phyloP scores from a whole-genome alignment of 164 flowering plant species.

The Pachysandra terminalis region DNA sequence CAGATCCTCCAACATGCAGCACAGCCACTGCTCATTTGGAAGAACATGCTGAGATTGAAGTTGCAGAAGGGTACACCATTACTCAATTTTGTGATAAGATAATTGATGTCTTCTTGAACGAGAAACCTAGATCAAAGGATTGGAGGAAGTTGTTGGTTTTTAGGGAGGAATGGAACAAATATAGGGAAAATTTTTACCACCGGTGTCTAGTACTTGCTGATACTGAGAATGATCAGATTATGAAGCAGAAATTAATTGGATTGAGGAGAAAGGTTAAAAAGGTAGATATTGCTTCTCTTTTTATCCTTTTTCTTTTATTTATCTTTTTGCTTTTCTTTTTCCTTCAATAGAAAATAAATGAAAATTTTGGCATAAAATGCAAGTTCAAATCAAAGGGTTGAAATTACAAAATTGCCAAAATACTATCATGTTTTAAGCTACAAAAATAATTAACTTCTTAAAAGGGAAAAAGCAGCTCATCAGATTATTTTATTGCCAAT shows the following conservation, averaged over 20 bases:
- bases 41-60: conserved; percentile 53
- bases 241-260: conserved; percentile 48
- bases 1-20: conserved; percentile 38
- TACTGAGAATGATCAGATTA: conserved; percentile 46
- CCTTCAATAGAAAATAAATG: not conserved
- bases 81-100: conserved; percentile 88
- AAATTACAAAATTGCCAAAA: no score
- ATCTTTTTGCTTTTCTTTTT: not conserved
- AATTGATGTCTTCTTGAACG: conserved; percentile 72
- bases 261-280: conserved; percentile 63
- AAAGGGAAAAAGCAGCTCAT: no score
- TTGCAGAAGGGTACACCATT: conserved; percentile 70
- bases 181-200: conserved; percentile 61
- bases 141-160: conserved; percentile 82
- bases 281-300: conserved; percentile 37
- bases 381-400: no score
- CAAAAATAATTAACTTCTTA: no score
- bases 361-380: no score
- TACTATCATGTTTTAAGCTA: no score
- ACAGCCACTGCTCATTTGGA: conserved; percentile 33
- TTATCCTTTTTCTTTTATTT: not conserved
- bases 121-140: conserved; percentile 72
- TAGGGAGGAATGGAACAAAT: conserved; percentile 88
- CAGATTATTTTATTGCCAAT: no score
- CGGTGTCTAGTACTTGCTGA: conserved; percentile 60